Conservation (phyloP, 73 alveolate genomes). For the Uronychia binucleata region DNA sequence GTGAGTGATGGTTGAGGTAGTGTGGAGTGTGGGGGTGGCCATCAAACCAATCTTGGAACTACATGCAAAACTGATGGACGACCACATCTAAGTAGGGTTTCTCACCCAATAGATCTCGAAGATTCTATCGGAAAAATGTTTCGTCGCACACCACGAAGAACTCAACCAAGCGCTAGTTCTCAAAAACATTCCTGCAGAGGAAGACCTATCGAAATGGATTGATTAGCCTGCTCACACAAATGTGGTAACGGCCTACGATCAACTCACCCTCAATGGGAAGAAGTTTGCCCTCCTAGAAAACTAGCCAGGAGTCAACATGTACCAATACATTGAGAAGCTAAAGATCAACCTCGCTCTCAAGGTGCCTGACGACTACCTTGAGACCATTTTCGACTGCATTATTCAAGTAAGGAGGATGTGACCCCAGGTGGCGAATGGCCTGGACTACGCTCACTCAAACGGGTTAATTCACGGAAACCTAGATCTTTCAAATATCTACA, state of each 20-base stretch:
- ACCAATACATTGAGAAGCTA: slow-evolving; percentile 39
- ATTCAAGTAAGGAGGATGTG: slow-evolving; percentile 17
- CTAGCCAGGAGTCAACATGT: slow-evolving; percentile 26
- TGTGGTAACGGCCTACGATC: slow-evolving; percentile 52
- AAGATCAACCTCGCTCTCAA: slow-evolving; percentile 46
- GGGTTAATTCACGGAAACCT: slow-evolving; percentile 55
- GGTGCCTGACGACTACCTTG: slow-evolving; percentile 51
- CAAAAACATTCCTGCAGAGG: slow-evolving; percentile 39
- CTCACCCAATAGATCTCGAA: too few species aligned
- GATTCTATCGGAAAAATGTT: slow-evolving; percentile 35
- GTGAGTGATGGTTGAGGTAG: too few species aligned
- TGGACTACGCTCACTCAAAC: slow-evolving; percentile 58
- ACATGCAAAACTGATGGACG: background rate
- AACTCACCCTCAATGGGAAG: slow-evolving; percentile 19
- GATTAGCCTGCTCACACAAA: slow-evolving; percentile 61
- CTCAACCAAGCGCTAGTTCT: slow-evolving; percentile 42
- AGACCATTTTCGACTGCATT: slow-evolving; percentile 46
- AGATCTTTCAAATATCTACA: slow-evolving; percentile 30
- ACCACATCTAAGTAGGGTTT: too few species aligned
- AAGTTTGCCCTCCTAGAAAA: slow-evolving; percentile 24
- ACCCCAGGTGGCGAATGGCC: slow-evolving; percentile 17
- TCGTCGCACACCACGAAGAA: slow-evolving; percentile 42
- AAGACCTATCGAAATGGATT: slow-evolving; percentile 42
- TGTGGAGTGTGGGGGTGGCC: too few species aligned
- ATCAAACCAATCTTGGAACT: background rate